Evolutionary conservation across 371 early-diverging fungal species (phyloP).

Genomic region (Furculomyces boomerangus): DNA sequence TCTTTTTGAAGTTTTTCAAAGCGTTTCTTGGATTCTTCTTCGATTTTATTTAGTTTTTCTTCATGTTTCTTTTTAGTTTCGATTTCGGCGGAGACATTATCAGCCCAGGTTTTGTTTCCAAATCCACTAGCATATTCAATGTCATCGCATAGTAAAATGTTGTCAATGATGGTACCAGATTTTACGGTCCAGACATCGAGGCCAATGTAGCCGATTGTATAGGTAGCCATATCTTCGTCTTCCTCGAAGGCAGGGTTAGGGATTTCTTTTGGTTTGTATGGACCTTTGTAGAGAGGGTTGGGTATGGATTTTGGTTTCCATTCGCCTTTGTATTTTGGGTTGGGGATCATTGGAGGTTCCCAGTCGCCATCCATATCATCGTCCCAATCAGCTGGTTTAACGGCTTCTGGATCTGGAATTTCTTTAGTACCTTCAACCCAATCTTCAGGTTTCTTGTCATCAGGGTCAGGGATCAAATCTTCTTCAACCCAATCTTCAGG

Average conservation of each 20-base stretch:
- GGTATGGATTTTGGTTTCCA: constrained; percentile 64
- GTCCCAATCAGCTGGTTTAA: constrained; percentile 89
- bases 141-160: constrained; percentile 67
- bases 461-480: constrained; percentile 35
- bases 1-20: constrained; percentile 6
- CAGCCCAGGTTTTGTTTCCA: constrained; percentile 51
- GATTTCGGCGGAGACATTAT: constrained; percentile 14
- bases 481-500: constrained; percentile 75
- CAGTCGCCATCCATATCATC: constrained; percentile 62
- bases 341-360: constrained; percentile 43
- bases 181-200: constrained; percentile 95
- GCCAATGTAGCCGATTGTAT: constrained; percentile 71
- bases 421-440: constrained; percentile 39
- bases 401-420: constrained; percentile 66
- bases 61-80: constrained; percentile 20
- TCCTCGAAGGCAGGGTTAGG: constrained; percentile 83
- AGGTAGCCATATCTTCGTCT: constrained; percentile 54
- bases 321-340: constrained; percentile 76
- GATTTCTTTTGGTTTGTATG: constrained; percentile 71
- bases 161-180: constrained; percentile 79
- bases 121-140: constrained; percentile 43
- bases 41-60: constrained; percentile 17
- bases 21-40: constrained; percentile 21
- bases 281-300: constrained; percentile 91
- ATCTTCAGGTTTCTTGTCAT: constrained; percentile 36